Evolutionary conservation across 108 stramenopile genomes (phyloP).

Genomic region (Craspedostauros australis): DNA sequence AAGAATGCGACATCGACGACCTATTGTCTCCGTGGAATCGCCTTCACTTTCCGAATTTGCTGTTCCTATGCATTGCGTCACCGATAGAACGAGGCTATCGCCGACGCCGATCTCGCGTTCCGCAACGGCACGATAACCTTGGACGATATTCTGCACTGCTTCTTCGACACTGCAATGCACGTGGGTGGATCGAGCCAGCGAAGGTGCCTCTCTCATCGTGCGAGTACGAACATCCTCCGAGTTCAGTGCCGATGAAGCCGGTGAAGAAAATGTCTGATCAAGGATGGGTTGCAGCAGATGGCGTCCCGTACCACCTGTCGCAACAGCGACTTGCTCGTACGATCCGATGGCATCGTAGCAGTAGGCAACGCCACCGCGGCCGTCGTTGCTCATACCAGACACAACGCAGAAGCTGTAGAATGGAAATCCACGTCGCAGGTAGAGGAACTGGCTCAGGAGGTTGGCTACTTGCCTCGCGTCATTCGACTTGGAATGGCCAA

Average conservation of each 20-base stretch:
- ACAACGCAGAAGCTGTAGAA: slow-evolving; percentile 82
- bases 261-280: slow-evolving; percentile 53
- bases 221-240: background rate
- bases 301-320: slow-evolving; percentile 66
- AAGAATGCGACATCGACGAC: slow-evolving; percentile 12
- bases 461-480: slow-evolving; percentile 47
- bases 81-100: slow-evolving; percentile 69
- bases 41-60: slow-evolving; percentile 2
- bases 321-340: slow-evolving; percentile 76
- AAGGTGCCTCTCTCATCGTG: background rate
- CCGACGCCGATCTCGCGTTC: slow-evolving; percentile 84
- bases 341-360: slow-evolving; percentile 88
- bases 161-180: slow-evolving; percentile 57
- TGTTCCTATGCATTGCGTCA: slow-evolving; percentile 20
- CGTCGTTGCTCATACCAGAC: slow-evolving; percentile 38
- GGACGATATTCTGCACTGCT: slow-evolving; percentile 46
- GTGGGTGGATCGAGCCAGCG: background rate
- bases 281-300: slow-evolving; percentile 78
- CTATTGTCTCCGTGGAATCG: too few species aligned
- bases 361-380: slow-evolving; percentile 41
- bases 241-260: background rate
- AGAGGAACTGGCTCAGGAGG: slow-evolving; percentile 59
- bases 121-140: slow-evolving; percentile 69
- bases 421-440: slow-evolving; percentile 68
- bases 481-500: slow-evolving; percentile 2